These are phyloP conservation scores for Nyssa sinensis DNA, from an alignment of 148 eudicot genomes.

Conservation along the genomic window DNA sequence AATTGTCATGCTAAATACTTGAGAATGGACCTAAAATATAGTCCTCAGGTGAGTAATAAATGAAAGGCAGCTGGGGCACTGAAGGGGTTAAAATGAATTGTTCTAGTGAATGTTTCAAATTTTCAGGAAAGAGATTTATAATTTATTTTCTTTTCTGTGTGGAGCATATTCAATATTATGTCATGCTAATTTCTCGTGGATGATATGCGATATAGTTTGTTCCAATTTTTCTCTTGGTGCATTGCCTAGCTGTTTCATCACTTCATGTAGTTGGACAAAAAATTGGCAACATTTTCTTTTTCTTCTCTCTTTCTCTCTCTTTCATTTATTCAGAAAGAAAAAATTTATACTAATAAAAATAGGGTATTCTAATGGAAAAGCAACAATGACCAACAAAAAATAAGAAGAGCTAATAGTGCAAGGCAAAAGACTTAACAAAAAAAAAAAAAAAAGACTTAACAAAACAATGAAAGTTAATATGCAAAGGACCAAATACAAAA, in stretches of 20 bases:
- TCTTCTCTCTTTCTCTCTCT: neutral
- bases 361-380: no score
- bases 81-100: neutral
- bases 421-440: no score
- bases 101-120: neutral
- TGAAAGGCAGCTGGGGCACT: neutral
- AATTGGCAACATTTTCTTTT: neutral
- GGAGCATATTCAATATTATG: neutral
- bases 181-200: slow-evolving; percentile 6
- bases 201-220: neutral
- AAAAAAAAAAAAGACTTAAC: no score
- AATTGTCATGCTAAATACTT: slow-evolving; percentile 19
- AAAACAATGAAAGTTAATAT: no score
- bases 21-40: slow-evolving; percentile 27
- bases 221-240: neutral
- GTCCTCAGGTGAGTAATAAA: slow-evolving; percentile 45
- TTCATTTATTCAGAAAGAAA: no score
- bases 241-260: neutral
- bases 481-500: no score
- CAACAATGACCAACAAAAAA: no score
- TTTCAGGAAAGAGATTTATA: neutral
- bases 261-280: neutral
- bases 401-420: no score
- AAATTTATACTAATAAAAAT: no score
- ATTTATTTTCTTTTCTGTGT: neutral